These are phyloP conservation scores for Pseudocohnilembus persalinus DNA, from an alignment of 169 alveolate species.

Conservation along the genomic window DNA sequence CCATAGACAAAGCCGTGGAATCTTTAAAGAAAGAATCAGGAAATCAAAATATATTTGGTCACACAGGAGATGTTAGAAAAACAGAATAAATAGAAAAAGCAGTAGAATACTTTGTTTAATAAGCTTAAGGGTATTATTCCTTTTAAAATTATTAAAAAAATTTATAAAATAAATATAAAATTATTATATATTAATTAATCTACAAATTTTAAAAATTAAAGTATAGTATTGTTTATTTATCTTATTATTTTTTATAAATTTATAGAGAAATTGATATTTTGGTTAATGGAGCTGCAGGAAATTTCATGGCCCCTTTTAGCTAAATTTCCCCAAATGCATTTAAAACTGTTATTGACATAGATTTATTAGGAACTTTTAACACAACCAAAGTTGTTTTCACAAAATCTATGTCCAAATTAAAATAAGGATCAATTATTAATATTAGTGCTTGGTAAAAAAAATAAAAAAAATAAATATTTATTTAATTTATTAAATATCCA, in stretches of 20 bases:
- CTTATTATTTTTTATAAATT: conserved; percentile 46
- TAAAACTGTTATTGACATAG: conserved; percentile 82
- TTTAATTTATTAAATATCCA: background rate
- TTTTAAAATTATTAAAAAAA: too few species aligned
- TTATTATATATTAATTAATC: too few species aligned
- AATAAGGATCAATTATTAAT: conserved; percentile 77
- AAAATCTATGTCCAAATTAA: conserved; percentile 54
- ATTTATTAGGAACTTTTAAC: conserved; percentile 82
- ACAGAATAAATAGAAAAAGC: conserved; percentile 62
- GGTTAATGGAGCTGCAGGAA: conserved; percentile 89
- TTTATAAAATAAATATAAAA: too few species aligned
- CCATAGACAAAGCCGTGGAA: conserved; percentile 57
- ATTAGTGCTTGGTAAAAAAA: conserved; percentile 64
- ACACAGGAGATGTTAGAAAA: conserved; percentile 82
- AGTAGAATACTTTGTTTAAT: background rate
- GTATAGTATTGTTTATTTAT: too few species aligned
- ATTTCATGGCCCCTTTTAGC: conserved; percentile 75
- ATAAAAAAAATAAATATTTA: background rate
- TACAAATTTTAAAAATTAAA: too few species aligned
- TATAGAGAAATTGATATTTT: conserved; percentile 80
- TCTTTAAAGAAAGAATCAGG: conserved; percentile 42
- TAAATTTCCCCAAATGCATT: conserved; percentile 73
- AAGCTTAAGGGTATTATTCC: too few species aligned
- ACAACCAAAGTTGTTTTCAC: conserved; percentile 71
- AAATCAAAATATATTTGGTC: conserved; percentile 27